phyloP scores from a whole-genome alignment of 805 yeast species.

The Pichia ethanolica region DNA sequence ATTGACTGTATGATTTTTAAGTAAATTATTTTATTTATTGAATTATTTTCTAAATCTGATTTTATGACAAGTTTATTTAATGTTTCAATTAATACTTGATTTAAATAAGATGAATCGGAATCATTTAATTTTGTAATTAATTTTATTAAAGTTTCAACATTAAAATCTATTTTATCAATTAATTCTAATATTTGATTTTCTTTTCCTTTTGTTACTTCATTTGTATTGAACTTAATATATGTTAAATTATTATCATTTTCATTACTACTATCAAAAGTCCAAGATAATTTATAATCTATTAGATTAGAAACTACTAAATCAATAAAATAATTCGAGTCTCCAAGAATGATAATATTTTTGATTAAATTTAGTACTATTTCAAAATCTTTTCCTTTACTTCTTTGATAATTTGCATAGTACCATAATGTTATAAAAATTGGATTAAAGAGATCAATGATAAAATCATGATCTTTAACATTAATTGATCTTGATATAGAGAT shows the following conservation, averaged over 20 bases:
- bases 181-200: slow-evolving; percentile 16
- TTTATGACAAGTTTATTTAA: slow-evolving; percentile 56
- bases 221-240: slow-evolving; percentile 16
- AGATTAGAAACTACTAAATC: slow-evolving; percentile 13
- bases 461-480: slow-evolving; percentile 27
- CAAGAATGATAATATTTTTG: slow-evolving; percentile 24
- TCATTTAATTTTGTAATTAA: slow-evolving; percentile 30
- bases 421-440: slow-evolving; percentile 31
- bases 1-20: slow-evolving; percentile 58
- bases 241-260: slow-evolving; percentile 27
- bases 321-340: slow-evolving; percentile 12
- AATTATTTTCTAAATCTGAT: slow-evolving; percentile 30
- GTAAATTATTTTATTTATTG: slow-evolving; percentile 50
- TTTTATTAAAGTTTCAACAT: slow-evolving; percentile 30
- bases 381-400: slow-evolving; percentile 24
- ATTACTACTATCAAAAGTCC: slow-evolving; percentile 36
- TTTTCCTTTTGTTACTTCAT: slow-evolving; percentile 1
- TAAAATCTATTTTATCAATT: slow-evolving; percentile 35
- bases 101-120: slow-evolving; percentile 41
- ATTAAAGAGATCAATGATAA: slow-evolving; percentile 28
- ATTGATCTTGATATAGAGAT: slow-evolving; percentile 45
- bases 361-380: slow-evolving; percentile 33
- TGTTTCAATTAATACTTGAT: slow-evolving; percentile 39
- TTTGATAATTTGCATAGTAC: slow-evolving; percentile 37
- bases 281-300: slow-evolving; percentile 26